A percentile compares a stretch with the other conserved stretches of the same genome.
Evolutionary conservation across 2,329 filamentous ascomycete genomes (phyloP).

Genomic region (Rutstroemia sp.): DNA sequence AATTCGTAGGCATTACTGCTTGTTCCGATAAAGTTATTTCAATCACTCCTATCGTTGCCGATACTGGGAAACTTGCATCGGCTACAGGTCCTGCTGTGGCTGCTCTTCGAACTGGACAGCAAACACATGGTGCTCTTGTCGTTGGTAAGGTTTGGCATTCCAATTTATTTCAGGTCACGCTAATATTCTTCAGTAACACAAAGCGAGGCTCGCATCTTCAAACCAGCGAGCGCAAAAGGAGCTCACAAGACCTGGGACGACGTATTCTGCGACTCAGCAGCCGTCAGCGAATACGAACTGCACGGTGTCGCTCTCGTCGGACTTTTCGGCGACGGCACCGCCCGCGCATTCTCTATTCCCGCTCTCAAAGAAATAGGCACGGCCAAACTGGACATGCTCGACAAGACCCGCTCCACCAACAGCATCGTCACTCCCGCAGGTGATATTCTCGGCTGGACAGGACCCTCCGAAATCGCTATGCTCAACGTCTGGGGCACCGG

Average conservation of each 20-base stretch:
- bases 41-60: slow-evolving; percentile 71
- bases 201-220: slow-evolving; percentile 78
- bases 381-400: slow-evolving; percentile 60
- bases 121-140: slow-evolving; percentile 73
- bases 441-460: slow-evolving; percentile 80
- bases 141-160: slow-evolving; percentile 45
- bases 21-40: slow-evolving; percentile 66
- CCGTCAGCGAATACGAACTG: slow-evolving; percentile 65
- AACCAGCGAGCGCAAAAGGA: slow-evolving; percentile 77
- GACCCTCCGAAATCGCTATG: slow-evolving; percentile 76
- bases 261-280: slow-evolving; percentile 70
- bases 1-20: slow-evolving; percentile 59
- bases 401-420: slow-evolving; percentile 62
- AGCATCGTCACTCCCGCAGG: slow-evolving; percentile 69
- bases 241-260: slow-evolving; percentile 86
- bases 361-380: slow-evolving; percentile 76
- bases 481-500: slow-evolving; percentile 81
- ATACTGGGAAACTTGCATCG: slow-evolving; percentile 65
- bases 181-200: slow-evolving; percentile 42
- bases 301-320: slow-evolving; percentile 74
- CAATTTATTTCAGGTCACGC: neutral
- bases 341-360: slow-evolving; percentile 80
- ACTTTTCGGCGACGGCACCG: slow-evolving; percentile 74
- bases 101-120: slow-evolving; percentile 65
- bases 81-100: slow-evolving; percentile 71